Evolutionary conservation across 225 moss, liverwort and hornwort species (phyloP).

Genomic region (Rhytidiadelphus loreus): DNA sequence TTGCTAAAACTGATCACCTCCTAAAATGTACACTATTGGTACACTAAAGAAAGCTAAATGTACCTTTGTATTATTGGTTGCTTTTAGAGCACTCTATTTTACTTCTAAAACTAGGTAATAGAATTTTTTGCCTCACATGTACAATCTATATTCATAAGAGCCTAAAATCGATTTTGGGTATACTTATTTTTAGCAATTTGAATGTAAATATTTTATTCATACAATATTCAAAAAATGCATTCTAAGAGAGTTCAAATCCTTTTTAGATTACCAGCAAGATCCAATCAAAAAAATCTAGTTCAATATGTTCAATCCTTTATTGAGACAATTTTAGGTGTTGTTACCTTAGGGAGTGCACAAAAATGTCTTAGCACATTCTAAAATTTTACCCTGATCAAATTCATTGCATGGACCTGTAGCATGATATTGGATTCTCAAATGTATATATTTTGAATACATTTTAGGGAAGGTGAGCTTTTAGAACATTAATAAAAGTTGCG

Average conservation of each 20-base stretch:
- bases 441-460: background rate
- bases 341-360: background rate
- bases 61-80: too few relatives aligned
- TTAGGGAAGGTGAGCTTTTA: background rate
- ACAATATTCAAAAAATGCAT: background rate
- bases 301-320: background rate
- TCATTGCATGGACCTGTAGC: background rate
- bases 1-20: too few relatives aligned
- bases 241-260: too few relatives aligned
- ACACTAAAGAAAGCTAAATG: too few relatives aligned
- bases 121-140: too few relatives aligned
- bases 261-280: too few relatives aligned
- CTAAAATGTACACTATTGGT: too few relatives aligned
- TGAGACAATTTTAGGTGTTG: background rate
- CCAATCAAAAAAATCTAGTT: background rate
- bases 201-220: background rate
- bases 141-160: too few relatives aligned
- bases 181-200: background rate
- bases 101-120: too few relatives aligned
- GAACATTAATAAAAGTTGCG: fast-evolving
- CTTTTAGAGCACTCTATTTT: too few relatives aligned
- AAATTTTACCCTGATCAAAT: background rate
- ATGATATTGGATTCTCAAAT: background rate
- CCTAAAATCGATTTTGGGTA: fast-evolving
- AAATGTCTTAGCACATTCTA: background rate